Conservation (phyloP, 228 moss, liverwort and hornwort genomes). For the Sphagnum fallax region DNA sequence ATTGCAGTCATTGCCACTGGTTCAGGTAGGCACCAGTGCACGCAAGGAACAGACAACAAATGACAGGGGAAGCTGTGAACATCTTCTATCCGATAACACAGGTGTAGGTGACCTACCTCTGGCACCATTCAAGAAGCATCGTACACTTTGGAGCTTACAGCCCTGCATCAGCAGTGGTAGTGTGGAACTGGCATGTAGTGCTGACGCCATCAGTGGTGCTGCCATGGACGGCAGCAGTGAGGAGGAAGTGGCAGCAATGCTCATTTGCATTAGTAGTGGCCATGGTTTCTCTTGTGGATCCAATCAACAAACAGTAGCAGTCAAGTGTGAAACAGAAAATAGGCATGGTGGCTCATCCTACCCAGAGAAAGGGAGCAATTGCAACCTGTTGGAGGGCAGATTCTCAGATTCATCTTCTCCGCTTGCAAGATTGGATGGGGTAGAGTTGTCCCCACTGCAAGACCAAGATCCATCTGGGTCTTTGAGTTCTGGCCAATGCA, state of each 20-base stretch:
- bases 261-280: conserved; percentile 46
- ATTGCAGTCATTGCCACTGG: conserved; percentile 4
- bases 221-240: conserved; percentile 40
- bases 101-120: conserved; percentile 21
- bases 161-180: conserved; percentile 21
- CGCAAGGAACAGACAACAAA: conserved; percentile 6
- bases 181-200: conserved; percentile 10
- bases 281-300: conserved; percentile 6
- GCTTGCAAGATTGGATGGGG: not conserved
- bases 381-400: not conserved
- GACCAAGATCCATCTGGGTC: not conserved
- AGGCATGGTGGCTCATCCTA: not conserved
- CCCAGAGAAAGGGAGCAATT: not conserved
- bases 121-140: conserved; percentile 31
- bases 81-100: not conserved
- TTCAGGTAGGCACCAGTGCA: not conserved
- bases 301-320: not conserved
- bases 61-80: not conserved
- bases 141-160: conserved; percentile 26
- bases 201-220: conserved; percentile 21
- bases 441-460: not conserved
- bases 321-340: not conserved
- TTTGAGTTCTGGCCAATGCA: not conserved
- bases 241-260: conserved; percentile 46
- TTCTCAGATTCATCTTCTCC: not conserved